Percentiles rank a stretch among this genome's conserved stretches.
phyloP scores from a whole-genome alignment of 1,139 yeast genomes.

The Yamadazyma triangularis region DNA sequence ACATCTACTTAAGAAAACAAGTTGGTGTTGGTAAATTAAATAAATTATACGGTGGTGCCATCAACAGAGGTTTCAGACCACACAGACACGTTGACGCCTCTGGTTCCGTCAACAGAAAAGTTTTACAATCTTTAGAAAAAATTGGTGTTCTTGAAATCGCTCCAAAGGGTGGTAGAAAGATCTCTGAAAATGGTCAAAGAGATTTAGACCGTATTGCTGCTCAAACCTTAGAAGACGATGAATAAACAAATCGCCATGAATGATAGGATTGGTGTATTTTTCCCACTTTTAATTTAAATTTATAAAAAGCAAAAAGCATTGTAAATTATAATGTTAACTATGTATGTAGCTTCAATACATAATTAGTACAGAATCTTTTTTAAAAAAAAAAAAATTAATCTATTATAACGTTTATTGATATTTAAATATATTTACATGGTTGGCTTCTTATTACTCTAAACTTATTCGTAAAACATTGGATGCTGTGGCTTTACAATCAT shows the following conservation, averaged over 20 bases:
- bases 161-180: slow-evolving; percentile 99
- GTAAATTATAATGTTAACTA: slow-evolving; percentile 14
- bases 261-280: too few species aligned
- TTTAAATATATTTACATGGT: background rate
- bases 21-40: slow-evolving; percentile 99
- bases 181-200: slow-evolving; percentile 99
- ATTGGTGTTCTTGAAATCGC: slow-evolving; percentile 95
- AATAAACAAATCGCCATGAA: slow-evolving; percentile 37
- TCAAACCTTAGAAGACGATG: slow-evolving; percentile 94
- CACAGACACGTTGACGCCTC: slow-evolving; percentile 99
- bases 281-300: too few species aligned
- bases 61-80: slow-evolving; percentile 99
- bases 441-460: slow-evolving; percentile 4
- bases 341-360: slow-evolving; percentile 6
- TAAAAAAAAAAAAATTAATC: too few species aligned
- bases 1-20: slow-evolving; percentile 98
- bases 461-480: too few species aligned
- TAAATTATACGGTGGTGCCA: slow-evolving; percentile 99
- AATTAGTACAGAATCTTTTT: slow-evolving; percentile 3
- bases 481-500: slow-evolving; percentile 14
- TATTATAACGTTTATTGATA: background rate
- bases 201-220: slow-evolving; percentile 99
- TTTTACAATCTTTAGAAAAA: slow-evolving; percentile 96
- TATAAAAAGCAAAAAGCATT: slow-evolving; percentile 13
- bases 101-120: slow-evolving; percentile 98